These are phyloP conservation scores for Ogataea thermomethanolica DNA, from an alignment of 805 yeast genomes.

Conservation along the genomic window DNA sequence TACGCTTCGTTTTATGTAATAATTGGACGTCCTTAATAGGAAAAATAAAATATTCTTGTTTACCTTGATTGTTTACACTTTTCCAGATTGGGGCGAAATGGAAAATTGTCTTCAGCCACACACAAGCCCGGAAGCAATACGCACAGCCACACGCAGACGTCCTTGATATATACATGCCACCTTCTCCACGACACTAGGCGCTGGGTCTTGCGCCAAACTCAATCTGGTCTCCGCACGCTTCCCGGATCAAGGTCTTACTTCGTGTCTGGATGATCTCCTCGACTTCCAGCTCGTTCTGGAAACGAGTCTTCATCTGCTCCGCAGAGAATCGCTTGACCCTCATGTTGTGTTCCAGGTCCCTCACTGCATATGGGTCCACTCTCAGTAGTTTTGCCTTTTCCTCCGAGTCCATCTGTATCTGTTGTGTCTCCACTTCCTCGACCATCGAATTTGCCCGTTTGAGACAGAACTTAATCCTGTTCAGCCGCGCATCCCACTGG, in stretches of 20 bases:
- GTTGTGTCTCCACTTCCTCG: slow-evolving; percentile 29
- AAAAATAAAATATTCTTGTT: slow-evolving; percentile 15
- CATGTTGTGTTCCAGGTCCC: slow-evolving; percentile 34
- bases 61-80: slow-evolving; percentile 15
- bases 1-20: slow-evolving; percentile 12
- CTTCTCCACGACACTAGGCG: background rate
- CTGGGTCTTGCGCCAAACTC: background rate
- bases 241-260: slow-evolving; percentile 33
- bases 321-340: slow-evolving; percentile 30
- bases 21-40: slow-evolving; percentile 13
- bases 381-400: slow-evolving; percentile 30
- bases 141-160: slow-evolving; percentile 8
- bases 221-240: slow-evolving; percentile 13
- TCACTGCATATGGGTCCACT: slow-evolving; percentile 50
- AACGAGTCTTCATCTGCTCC: slow-evolving; percentile 33
- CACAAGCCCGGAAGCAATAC: background rate
- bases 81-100: slow-evolving; percentile 12
- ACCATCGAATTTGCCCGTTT: slow-evolving; percentile 31
- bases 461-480: slow-evolving; percentile 42
- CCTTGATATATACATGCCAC: no score
- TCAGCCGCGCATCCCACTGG: slow-evolving; percentile 43
- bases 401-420: slow-evolving; percentile 13
- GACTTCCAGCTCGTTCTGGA: slow-evolving; percentile 38
- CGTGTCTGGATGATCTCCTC: slow-evolving; percentile 40
- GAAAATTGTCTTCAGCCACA: slow-evolving; percentile 1